phyloP scores from a whole-genome alignment of 352 stramenopile genomes.

The Phytophthora pinifolia region DNA sequence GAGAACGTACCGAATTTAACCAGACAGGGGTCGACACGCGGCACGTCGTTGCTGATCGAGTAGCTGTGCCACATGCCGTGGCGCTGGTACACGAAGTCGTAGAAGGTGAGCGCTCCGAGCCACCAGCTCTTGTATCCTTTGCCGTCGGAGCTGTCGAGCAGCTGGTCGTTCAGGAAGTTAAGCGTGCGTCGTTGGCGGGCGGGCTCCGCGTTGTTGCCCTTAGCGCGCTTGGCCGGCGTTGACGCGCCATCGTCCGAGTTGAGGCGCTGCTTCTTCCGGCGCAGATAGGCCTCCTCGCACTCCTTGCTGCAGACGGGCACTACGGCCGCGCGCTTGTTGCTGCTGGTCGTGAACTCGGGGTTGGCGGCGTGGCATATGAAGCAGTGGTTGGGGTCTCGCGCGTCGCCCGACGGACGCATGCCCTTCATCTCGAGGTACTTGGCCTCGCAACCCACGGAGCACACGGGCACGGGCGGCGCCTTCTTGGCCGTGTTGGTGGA shows the following conservation, averaged over 20 bases:
- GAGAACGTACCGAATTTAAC: conserved; percentile 70
- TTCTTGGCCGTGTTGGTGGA: conserved; percentile 61
- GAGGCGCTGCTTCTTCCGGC: conserved; percentile 40
- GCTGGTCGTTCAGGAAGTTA: conserved; percentile 74
- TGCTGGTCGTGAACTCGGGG: conserved; percentile 67
- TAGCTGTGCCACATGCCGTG: conserved; percentile 89
- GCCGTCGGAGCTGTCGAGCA: conserved; percentile 65
- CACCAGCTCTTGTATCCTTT: conserved; percentile 89
- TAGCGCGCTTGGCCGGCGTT: conserved; percentile 34
- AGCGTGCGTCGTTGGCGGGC: conserved; percentile 50
- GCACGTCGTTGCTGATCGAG: conserved; percentile 66
- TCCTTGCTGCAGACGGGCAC: conserved; percentile 70
- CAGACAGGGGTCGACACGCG: conserved; percentile 66
- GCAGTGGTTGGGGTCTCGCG: conserved; percentile 41
- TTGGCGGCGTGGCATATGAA: conserved; percentile 62
- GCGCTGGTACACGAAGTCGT: conserved; percentile 86
- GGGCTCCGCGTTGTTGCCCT: conserved; percentile 33
- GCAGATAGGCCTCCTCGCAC: conserved; percentile 59
- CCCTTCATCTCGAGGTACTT: conserved; percentile 61
- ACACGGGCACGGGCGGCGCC: conserved; percentile 58
- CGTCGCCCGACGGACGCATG: conserved; percentile 35
- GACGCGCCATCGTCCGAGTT: conserved; percentile 6
- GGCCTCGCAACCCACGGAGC: conserved; percentile 51
- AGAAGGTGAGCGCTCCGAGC: conserved; percentile 79
- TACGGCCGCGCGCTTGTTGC: conserved; percentile 43